phyloP scores from a whole-genome alignment of 495 filamentous ascomycete genomes.

The Talaromyces trachyspermus region DNA sequence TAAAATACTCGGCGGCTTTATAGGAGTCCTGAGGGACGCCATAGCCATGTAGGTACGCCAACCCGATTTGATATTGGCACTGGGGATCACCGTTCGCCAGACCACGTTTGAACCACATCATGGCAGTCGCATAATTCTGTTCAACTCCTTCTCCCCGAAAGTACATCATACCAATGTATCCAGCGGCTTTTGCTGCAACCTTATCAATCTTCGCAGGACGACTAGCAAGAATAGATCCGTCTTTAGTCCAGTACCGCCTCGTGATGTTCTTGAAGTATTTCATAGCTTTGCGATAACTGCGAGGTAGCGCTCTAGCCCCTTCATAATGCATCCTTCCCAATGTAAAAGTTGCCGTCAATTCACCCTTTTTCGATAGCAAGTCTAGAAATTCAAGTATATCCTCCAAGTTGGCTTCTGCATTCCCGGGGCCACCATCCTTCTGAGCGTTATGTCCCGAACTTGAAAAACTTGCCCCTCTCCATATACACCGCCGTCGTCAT shows the following conservation, averaged over 20 bases:
- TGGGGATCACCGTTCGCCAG: conserved; percentile 71
- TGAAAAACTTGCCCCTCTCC: conserved; percentile 89
- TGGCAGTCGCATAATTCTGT: conserved; percentile 68
- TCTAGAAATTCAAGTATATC: conserved; percentile 94
- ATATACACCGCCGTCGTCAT: conserved; percentile 88
- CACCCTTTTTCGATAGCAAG: conserved; percentile 86
- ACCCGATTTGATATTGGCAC: conserved; percentile 77
- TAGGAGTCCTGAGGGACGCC: conserved; percentile 67
- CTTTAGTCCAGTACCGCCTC: conserved; percentile 80
- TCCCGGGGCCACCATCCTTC: conserved; percentile 59
- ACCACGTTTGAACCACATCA: conserved; percentile 82
- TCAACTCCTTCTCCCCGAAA: conserved; percentile 83
- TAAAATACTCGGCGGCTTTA: conserved; percentile 74
- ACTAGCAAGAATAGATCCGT: conserved; percentile 52
- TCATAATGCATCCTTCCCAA: conserved; percentile 88
- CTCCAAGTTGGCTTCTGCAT: conserved; percentile 75
- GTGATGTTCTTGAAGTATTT: conserved; percentile 78
- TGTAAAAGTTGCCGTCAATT: conserved; percentile 85
- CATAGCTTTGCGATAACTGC: conserved; percentile 66
- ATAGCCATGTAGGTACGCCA: conserved; percentile 82
- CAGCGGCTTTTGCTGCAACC: conserved; percentile 79
- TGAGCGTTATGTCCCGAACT: conserved; percentile 84
- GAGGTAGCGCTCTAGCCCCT: conserved; percentile 65
- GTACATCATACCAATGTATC: conserved; percentile 88
- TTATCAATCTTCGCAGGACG: conserved; percentile 60